phyloP scores from a whole-genome alignment of 148 eudicot genomes.

The Rheum nobile region DNA sequence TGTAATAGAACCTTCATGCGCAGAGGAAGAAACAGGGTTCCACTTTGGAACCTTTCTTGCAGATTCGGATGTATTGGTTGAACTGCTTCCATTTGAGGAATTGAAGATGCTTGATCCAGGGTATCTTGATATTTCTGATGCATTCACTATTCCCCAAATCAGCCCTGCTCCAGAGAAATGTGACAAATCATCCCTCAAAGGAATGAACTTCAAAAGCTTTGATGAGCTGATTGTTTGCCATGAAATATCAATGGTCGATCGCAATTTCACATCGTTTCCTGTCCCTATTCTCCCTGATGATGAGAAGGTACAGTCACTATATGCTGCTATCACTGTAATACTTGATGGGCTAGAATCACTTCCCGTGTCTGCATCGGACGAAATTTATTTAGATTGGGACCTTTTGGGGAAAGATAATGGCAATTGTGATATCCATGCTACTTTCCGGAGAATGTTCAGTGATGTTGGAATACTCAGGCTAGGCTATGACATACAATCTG shows the following conservation, averaged over 20 bases:
- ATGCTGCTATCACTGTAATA: constrained; percentile 21
- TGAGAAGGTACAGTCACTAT: constrained; percentile 30
- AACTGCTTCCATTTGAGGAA: constrained; percentile 46
- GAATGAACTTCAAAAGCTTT: constrained; percentile 33
- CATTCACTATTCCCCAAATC: constrained; percentile 19
- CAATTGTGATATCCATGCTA: constrained; percentile 24
- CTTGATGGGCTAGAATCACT: constrained; percentile 40
- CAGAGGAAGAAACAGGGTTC: constrained; percentile 14
- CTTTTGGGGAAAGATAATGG: constrained; percentile 41
- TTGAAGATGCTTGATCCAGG: constrained; percentile 33
- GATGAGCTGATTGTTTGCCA: constrained; percentile 49
- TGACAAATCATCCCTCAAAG: constrained; percentile 29
- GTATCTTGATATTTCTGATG: constrained; percentile 26
- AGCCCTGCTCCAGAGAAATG: constrained; percentile 27
- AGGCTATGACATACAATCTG: constrained; percentile 13
- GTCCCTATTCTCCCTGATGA: constrained; percentile 50
- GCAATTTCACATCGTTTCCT: constrained; percentile 62
- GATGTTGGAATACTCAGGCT: constrained; percentile 32
- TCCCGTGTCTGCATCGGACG: constrained; percentile 55
- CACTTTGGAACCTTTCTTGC: constrained; percentile 15
- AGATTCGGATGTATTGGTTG: constrained; percentile 4
- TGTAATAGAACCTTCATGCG: constrained; percentile 32
- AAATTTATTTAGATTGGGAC: constrained; percentile 89
- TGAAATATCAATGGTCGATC: constrained; percentile 64
- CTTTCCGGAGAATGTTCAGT: constrained; percentile 35